These are phyloP conservation scores for Solanum bulbocastanum DNA, from an alignment of 257 asterid species.

Conservation along the genomic window DNA sequence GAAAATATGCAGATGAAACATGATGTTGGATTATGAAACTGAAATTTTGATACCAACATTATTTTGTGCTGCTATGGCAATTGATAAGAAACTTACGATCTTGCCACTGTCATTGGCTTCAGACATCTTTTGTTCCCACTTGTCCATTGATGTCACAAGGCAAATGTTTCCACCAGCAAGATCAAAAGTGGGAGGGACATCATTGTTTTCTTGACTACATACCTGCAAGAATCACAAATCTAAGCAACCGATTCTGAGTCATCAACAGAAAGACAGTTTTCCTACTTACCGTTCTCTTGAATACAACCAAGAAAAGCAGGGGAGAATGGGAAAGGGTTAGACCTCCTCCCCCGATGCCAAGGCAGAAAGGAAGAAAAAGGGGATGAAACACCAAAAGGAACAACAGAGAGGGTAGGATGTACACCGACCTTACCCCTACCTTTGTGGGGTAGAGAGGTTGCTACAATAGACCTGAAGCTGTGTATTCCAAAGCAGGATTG, in stretches of 20 bases:
- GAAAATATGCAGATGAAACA: neutral
- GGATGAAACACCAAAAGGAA: neutral
- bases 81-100: conserved; percentile 19
- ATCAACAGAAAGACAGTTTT: neutral
- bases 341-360: neutral
- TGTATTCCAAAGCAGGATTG: neutral
- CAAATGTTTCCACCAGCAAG: conserved; percentile 36
- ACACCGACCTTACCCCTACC: neutral
- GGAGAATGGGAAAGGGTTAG: neutral
- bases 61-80: neutral
- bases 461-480: neutral
- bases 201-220: conserved; percentile 10
- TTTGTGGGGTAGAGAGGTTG: neutral
- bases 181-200: conserved; percentile 6
- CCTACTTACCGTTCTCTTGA: neutral
- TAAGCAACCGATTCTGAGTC: neutral
- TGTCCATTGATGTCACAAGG: conserved; percentile 37
- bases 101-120: conserved; percentile 39
- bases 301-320: neutral
- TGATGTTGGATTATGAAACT: neutral
- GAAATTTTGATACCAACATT: neutral
- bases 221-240: conserved; percentile 1
- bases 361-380: neutral
- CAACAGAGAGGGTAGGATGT: neutral
- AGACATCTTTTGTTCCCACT: conserved; percentile 49